A percentile compares a stretch with the other conserved stretches of the same genome.
These are phyloP conservation scores for Cephalotrichum gorgonifer DNA, from an alignment of 2,329 filamentous ascomycete genomes.

Conservation along the genomic window DNA sequence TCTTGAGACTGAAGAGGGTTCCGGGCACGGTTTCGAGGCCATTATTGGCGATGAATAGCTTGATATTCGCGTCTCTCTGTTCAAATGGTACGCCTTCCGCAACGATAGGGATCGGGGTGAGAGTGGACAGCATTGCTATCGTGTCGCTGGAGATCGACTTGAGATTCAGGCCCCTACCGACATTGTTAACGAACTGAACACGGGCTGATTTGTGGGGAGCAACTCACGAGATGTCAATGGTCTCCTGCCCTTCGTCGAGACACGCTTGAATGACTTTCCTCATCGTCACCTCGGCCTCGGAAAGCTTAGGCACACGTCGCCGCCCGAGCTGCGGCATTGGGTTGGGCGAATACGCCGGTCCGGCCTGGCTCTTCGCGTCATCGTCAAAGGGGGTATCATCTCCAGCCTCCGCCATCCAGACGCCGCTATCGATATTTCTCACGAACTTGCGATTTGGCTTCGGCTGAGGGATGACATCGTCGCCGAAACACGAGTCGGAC, in stretches of 20 bases:
- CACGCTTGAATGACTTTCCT: conserved; percentile 37
- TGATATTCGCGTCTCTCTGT: conserved; percentile 45
- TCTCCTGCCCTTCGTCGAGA: conserved; percentile 48
- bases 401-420: conserved; percentile 51
- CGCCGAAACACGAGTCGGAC: conserved; percentile 35
- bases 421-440: conserved; percentile 56
- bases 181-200: not conserved
- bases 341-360: conserved; percentile 12
- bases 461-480: conserved; percentile 20
- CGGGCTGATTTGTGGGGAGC: not conserved
- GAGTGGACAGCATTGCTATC: conserved; percentile 43
- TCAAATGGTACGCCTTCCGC: conserved; percentile 48
- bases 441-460: conserved; percentile 41
- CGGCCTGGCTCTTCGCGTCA: not conserved
- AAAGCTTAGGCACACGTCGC: conserved; percentile 12
- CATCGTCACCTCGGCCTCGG: conserved; percentile 31
- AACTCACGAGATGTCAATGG: conserved; percentile 50
- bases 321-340: conserved; percentile 12
- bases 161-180: conserved; percentile 32
- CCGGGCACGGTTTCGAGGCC: conserved; percentile 43
- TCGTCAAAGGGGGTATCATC: not conserved
- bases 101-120: conserved; percentile 43
- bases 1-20: conserved; percentile 49
- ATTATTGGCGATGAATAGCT: conserved; percentile 54
- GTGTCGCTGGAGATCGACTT: conserved; percentile 44